Conservation (phyloP, 306 rosid genomes). For the Begonia loranthoides region DNA sequence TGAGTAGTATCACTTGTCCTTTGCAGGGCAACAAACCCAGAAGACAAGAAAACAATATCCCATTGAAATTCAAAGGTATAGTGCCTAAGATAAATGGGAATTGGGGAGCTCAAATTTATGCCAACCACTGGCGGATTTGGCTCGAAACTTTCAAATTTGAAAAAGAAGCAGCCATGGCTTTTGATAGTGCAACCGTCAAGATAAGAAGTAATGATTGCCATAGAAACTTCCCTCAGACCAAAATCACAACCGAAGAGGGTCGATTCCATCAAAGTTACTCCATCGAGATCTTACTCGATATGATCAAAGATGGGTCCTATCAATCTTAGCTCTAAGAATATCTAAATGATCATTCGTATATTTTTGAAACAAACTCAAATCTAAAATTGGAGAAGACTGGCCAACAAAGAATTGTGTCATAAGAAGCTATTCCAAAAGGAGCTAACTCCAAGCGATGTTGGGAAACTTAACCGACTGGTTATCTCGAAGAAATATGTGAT, state of each 20-base stretch:
- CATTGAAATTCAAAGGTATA: conserved; percentile 55
- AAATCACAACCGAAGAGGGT: conserved; percentile 47
- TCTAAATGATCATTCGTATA: conserved; percentile 12
- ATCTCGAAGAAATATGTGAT: conserved; percentile 70
- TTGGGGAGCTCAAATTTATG: conserved; percentile 90
- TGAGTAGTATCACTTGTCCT: conserved; percentile 14
- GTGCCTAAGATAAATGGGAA: conserved; percentile 79
- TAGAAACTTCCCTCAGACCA: conserved; percentile 61
- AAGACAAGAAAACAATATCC: conserved; percentile 3
- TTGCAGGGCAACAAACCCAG: not conserved
- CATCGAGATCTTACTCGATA: conserved; percentile 33
- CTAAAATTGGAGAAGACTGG: conserved; percentile 8
- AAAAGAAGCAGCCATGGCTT: conserved; percentile 75
- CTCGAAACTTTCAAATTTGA: conserved; percentile 74
- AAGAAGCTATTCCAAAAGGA: conserved; percentile 64
- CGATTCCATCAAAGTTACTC: conserved; percentile 42
- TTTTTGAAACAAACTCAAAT: not conserved
- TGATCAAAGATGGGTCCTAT: conserved; percentile 74
- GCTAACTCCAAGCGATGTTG: conserved; percentile 83
- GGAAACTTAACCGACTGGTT: conserved; percentile 74
- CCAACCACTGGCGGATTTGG: conserved; percentile 81
- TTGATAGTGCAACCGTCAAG: conserved; percentile 64
- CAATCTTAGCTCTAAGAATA: conserved; percentile 38
- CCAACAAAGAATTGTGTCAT: conserved; percentile 18
- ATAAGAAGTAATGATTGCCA: conserved; percentile 53